These are phyloP conservation scores for Arthroderma sp. DNA, from an alignment of 2,329 filamentous ascomycete genomes.

Conservation along the genomic window DNA sequence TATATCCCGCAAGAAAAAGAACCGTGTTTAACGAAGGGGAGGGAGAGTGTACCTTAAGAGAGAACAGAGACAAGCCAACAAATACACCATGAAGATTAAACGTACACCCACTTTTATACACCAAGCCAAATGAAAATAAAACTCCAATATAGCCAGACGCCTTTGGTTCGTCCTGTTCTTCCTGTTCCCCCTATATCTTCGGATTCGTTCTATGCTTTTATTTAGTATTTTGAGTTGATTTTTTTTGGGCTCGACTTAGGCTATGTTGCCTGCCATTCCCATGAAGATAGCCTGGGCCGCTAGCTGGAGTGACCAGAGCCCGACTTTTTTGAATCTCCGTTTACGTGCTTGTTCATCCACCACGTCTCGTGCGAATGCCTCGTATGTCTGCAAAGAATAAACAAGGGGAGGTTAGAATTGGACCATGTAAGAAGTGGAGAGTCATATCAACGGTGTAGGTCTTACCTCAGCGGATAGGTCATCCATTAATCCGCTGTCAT, in stretches of 20 bases:
- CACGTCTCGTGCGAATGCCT: slow-evolving; percentile 84
- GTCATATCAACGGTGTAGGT: slow-evolving; percentile 4
- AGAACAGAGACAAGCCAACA: too few species aligned
- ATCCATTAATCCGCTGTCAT: slow-evolving; percentile 86
- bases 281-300: slow-evolving; percentile 89
- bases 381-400: slow-evolving; percentile 50
- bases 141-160: neutral
- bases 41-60: too few species aligned
- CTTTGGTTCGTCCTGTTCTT: neutral
- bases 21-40: too few species aligned
- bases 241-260: neutral
- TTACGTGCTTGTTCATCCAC: slow-evolving; percentile 77
- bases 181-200: neutral
- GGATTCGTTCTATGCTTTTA: neutral
- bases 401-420: neutral
- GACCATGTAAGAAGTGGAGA: slow-evolving; percentile 6
- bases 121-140: neutral
- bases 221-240: neutral
- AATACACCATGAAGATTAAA: too few species aligned
- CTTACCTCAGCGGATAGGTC: slow-evolving; percentile 71
- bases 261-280: slow-evolving; percentile 65
- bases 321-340: slow-evolving; percentile 83
- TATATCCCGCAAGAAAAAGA: too few species aligned
- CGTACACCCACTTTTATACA: too few species aligned
- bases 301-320: slow-evolving; percentile 87